phyloP scores from a whole-genome alignment of 345 rosid species.

The Garcia nutans region DNA sequence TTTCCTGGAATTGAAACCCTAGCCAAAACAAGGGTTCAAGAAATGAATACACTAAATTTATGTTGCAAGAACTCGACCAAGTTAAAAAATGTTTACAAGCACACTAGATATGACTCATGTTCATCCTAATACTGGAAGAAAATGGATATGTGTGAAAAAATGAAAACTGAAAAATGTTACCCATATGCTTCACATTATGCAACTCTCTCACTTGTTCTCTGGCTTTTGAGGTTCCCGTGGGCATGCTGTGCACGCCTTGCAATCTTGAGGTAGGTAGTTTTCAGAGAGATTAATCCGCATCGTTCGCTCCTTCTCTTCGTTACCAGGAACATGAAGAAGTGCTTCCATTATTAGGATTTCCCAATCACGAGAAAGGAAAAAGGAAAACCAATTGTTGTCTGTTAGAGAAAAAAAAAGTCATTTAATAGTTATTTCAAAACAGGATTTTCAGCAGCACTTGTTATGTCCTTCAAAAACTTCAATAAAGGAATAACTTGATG shows the following conservation, averaged over 20 bases:
- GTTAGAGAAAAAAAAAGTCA: constrained; percentile 12
- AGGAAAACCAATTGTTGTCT: constrained; percentile 60
- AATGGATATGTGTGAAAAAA: background rate
- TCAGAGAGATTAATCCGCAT: constrained; percentile 53
- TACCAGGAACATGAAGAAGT: constrained; percentile 70
- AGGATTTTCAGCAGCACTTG: background rate
- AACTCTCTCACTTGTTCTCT: background rate
- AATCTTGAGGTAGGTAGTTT: constrained; percentile 33
- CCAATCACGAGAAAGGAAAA: constrained; percentile 62
- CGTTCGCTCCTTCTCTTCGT: constrained; percentile 63
- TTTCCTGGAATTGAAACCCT: background rate
- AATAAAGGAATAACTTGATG: background rate
- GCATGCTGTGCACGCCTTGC: constrained; percentile 37
- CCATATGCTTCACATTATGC: background rate
- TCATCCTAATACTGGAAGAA: background rate
- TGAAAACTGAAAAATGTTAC: background rate
- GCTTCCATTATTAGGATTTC: constrained; percentile 89
- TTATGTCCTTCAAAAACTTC: background rate
- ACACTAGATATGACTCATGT: background rate
- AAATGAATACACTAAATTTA: background rate
- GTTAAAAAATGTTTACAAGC: background rate
- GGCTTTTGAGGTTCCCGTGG: constrained; percentile 10
- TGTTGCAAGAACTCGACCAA: background rate
- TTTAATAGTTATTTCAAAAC: background rate
- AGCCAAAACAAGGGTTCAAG: background rate